Percentiles rank a stretch among this genome's conserved stretches.
Conservation (phyloP, 1,284 basidiomycete genomes). For the Heterobasidion irregulare region DNA sequence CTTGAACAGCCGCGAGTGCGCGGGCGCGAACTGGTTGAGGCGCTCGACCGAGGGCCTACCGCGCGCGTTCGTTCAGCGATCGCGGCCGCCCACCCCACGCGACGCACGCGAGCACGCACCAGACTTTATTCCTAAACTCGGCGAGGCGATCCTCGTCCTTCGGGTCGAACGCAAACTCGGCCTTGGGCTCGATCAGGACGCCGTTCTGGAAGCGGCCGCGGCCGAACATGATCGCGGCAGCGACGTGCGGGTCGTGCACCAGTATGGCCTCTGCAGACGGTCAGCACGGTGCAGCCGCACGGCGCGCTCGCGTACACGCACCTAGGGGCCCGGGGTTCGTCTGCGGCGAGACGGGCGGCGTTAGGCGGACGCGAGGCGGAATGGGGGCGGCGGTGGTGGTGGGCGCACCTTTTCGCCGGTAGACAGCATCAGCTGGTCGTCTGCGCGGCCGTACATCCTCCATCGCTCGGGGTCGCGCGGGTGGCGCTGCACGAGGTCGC, state of each 20-base stretch:
- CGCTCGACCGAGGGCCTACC: slow-evolving; percentile 22
- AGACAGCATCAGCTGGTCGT: slow-evolving; percentile 17
- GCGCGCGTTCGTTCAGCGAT: not conserved
- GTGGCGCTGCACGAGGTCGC: slow-evolving; percentile 19
- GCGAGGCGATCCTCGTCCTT: slow-evolving; percentile 6
- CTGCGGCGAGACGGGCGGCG: slow-evolving; percentile 3
- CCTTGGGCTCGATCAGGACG: slow-evolving; percentile 11
- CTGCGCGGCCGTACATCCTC: slow-evolving; percentile 15
- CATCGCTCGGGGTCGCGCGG: slow-evolving; percentile 16
- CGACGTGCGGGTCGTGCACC: slow-evolving; percentile 6
- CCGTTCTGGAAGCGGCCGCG: slow-evolving; percentile 12
- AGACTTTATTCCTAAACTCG: slow-evolving; percentile 14
- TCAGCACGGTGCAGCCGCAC: too few relatives aligned
- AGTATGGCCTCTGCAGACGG: slow-evolving; percentile 10
- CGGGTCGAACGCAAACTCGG: slow-evolving; percentile 4
- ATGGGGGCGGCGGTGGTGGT: too few relatives aligned
- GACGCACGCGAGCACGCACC: slow-evolving; percentile 5
- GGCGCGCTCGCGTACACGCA: not conserved
- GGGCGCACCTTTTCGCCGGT: slow-evolving; percentile 22
- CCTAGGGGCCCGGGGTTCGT: slow-evolving; percentile 17
- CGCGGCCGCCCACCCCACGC: not conserved
- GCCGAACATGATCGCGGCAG: slow-evolving; percentile 12
- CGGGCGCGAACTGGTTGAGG: slow-evolving; percentile 23
- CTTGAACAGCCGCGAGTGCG: slow-evolving; percentile 18
- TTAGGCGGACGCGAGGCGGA: not conserved